These are phyloP conservation scores for Jamesozyma spencerorum DNA, from an alignment of 805 yeast genomes.

Conservation along the genomic window DNA sequence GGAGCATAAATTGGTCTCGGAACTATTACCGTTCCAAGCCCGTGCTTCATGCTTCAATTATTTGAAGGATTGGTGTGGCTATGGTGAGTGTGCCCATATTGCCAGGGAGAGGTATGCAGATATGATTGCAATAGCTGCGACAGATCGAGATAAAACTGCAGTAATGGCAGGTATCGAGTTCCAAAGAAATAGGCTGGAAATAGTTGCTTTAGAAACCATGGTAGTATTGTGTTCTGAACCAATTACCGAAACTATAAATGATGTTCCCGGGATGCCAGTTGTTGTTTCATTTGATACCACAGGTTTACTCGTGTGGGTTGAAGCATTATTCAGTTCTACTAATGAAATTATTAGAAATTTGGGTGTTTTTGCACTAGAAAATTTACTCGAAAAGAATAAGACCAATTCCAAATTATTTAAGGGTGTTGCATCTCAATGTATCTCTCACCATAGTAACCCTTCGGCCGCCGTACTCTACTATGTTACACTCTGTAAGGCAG, in stretches of 20 bases:
- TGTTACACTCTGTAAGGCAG: slow-evolving; percentile 56
- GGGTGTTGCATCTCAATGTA: slow-evolving; percentile 66
- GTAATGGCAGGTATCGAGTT: slow-evolving; percentile 67
- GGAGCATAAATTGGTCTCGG: slow-evolving; percentile 33
- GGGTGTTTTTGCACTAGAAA: slow-evolving; percentile 64
- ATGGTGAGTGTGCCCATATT: slow-evolving; percentile 54
- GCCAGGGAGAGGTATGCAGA: slow-evolving; percentile 57
- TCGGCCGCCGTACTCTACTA: slow-evolving; percentile 61
- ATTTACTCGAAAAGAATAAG: slow-evolving; percentile 53
- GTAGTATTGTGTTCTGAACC: slow-evolving; percentile 72
- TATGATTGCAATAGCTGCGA: slow-evolving; percentile 40
- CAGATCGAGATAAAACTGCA: slow-evolving; percentile 39
- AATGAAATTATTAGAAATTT: slow-evolving; percentile 48
- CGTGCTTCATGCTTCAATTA: slow-evolving; percentile 73
- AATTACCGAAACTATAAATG: slow-evolving; percentile 38
- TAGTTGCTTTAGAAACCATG: slow-evolving; percentile 74
- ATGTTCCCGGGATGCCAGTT: slow-evolving; percentile 26
- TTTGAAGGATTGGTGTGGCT: slow-evolving; percentile 91
- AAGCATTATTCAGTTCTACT: slow-evolving; percentile 51
- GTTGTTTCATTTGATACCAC: slow-evolving; percentile 62
- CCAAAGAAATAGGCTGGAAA: slow-evolving; percentile 60
- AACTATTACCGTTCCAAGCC: slow-evolving; percentile 79
- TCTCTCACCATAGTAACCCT: slow-evolving; percentile 41
- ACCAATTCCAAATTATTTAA: slow-evolving; percentile 41
- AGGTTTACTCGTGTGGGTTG: slow-evolving; percentile 72